phyloP scores from a whole-genome alignment of 768 basidiomycete species.

The Pholiota conissans region DNA sequence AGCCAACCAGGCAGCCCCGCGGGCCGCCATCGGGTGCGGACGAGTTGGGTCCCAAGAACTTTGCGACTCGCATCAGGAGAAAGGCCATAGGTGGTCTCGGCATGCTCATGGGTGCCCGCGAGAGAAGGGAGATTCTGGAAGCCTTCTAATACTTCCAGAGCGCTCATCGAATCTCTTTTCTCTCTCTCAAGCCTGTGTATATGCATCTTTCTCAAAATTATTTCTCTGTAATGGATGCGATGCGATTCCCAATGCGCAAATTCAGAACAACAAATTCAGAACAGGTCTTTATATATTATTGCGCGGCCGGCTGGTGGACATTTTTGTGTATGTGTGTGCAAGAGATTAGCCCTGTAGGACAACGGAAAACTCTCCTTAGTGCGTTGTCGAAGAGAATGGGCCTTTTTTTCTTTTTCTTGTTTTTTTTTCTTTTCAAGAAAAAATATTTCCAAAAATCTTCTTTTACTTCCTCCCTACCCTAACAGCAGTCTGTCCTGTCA shows the following conservation, averaged over 20 bases:
- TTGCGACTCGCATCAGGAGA: constrained; percentile 82
- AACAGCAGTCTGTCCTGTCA: constrained; percentile 1
- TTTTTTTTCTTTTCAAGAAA: constrained; percentile 5
- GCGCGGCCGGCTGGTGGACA: constrained; percentile 26
- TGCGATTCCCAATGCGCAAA: not conserved
- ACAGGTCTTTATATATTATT: constrained; percentile 23
- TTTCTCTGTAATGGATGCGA: not conserved
- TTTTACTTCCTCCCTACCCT: constrained; percentile 7
- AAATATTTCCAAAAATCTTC: constrained; percentile 8
- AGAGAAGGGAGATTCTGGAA: constrained; percentile 75
- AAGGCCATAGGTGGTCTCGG: constrained; percentile 83
- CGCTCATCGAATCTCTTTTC: constrained; percentile 3
- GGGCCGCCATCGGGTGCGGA: constrained; percentile 87
- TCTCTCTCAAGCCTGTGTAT: constrained; percentile 1
- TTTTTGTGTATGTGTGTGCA: constrained; percentile 16
- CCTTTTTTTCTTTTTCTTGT: constrained; percentile 15
- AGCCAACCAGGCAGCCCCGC: constrained; percentile 81
- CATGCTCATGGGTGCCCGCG: constrained; percentile 77
- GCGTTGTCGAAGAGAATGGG: constrained; percentile 11
- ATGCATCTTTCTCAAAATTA: not conserved
- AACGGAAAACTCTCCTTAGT: constrained; percentile 14
- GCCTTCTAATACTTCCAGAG: constrained; percentile 49
- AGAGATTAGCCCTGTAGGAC: constrained; percentile 22
- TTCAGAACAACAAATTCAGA: constrained; percentile 19
- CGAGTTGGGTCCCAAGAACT: constrained; percentile 86